Evolutionary conservation across 1,139 yeast genomes (phyloP).

Genomic region (Yamadazyma buinensis): DNA sequence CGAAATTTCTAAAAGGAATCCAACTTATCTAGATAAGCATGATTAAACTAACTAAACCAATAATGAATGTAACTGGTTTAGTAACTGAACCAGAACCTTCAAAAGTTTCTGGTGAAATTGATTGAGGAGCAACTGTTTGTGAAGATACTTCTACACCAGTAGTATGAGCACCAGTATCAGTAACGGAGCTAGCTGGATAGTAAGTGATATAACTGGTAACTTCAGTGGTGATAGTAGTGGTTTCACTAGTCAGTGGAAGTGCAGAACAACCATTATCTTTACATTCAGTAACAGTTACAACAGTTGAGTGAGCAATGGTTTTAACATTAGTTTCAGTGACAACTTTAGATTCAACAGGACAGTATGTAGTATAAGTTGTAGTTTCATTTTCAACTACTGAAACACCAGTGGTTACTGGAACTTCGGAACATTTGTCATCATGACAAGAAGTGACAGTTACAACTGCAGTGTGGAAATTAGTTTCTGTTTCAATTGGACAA

Average conservation of each 20-base stretch:
- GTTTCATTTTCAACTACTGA: constrained; percentile 24
- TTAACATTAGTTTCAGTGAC: constrained; percentile 2
- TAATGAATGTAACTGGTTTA: constrained; percentile 9
- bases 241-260: constrained; percentile 32
- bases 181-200: constrained; percentile 26
- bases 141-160: neutral
- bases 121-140: constrained; percentile 5
- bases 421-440: constrained; percentile 26
- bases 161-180: neutral
- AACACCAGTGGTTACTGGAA: constrained; percentile 34
- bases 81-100: constrained; percentile 9
- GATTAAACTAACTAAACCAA: no score
- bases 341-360: constrained; percentile 2
- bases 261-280: constrained; percentile 26
- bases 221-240: constrained; percentile 27
- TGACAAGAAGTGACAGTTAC: constrained; percentile 50
- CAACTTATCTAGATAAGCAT: no score
- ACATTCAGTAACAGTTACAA: constrained; percentile 51
- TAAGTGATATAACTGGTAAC: constrained; percentile 43
- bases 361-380: constrained; percentile 12
- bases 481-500: constrained; percentile 3
- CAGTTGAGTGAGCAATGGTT: constrained; percentile 13
- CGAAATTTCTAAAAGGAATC: no score
- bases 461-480: constrained; percentile 17
- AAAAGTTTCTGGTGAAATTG: constrained; percentile 5